Conservation (phyloP, 345 rosid species). For the Citrus medica region DNA sequence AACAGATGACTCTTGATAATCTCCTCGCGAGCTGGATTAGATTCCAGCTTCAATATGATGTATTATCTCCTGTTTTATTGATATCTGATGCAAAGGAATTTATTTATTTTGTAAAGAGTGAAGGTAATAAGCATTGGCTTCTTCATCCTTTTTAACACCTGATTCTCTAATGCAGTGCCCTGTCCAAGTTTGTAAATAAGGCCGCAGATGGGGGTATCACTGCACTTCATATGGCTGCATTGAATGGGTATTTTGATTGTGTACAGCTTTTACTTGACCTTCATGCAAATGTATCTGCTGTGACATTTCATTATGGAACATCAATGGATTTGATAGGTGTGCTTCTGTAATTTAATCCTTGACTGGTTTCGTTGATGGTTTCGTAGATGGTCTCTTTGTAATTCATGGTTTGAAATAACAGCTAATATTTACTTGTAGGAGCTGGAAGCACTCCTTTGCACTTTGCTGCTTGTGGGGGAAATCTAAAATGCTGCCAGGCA, state of each 20-base stretch:
- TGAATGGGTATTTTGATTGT: conserved; percentile 94
- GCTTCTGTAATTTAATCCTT: neutral
- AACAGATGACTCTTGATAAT: neutral
- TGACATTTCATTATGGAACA: conserved; percentile 92
- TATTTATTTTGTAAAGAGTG: neutral
- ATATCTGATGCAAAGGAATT: neutral
- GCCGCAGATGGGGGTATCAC: conserved; percentile 99
- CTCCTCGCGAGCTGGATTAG: neutral
- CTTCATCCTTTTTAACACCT: conserved; percentile 14
- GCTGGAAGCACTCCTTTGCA: conserved; percentile 99
- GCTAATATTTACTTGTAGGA: conserved; percentile 40
- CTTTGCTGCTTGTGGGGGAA: conserved; percentile 97
- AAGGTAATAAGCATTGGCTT: neutral
- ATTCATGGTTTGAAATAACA: conserved; percentile 8
- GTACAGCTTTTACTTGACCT: conserved; percentile 94
- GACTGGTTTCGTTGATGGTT: conserved; percentile 1
- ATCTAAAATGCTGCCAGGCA: conserved; percentile 95
- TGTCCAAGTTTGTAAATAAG: conserved; percentile 90
- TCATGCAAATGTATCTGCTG: conserved; percentile 76
- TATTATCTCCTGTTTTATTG: neutral
- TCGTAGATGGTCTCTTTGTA: neutral
- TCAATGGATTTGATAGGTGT: conserved; percentile 98
- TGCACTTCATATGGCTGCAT: conserved; percentile 97
- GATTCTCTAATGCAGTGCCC: conserved; percentile 54
- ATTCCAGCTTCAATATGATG: neutral